Conservation (phyloP, 1,139 yeast genomes). For the Kodamaea arcana region DNA sequence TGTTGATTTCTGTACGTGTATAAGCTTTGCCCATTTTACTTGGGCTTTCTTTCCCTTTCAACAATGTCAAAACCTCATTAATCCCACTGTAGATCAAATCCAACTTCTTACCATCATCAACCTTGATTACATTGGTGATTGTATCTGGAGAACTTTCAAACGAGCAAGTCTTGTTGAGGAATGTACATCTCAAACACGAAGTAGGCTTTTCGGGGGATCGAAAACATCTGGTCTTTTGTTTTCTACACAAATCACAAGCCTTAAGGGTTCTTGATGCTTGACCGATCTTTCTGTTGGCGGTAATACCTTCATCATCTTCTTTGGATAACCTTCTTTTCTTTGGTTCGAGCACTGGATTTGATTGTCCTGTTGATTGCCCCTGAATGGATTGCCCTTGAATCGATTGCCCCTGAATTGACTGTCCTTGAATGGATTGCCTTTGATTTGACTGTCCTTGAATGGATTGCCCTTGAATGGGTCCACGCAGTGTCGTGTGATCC, state of each 20-base stretch:
- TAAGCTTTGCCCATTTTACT: not conserved
- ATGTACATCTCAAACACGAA: constrained; percentile 55
- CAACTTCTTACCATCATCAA: constrained; percentile 11
- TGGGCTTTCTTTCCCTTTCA: constrained; percentile 12
- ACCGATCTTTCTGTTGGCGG: constrained; percentile 11
- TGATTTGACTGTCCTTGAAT: too few species aligned
- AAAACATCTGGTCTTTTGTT: constrained; percentile 62
- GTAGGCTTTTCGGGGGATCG: constrained; percentile 40
- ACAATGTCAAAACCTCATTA: constrained; percentile 24
- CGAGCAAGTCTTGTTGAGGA: constrained; percentile 49
- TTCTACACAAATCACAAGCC: constrained; percentile 60
- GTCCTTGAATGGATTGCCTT: too few species aligned
- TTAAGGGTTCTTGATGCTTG: constrained; percentile 46
- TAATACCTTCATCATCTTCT: constrained; percentile 1
- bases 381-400: too few species aligned
- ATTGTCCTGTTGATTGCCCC: not conserved
- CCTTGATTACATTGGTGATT: constrained; percentile 4
- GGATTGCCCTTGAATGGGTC: too few species aligned
- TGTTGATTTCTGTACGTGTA: not conserved
- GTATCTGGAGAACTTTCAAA: constrained; percentile 29
- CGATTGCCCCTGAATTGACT: too few species aligned
- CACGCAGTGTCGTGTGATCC: too few species aligned
- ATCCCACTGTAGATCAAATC: constrained; percentile 32
- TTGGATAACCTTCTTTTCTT: constrained; percentile 1
- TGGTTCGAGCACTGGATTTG: not conserved